Conservation (phyloP, 1,284 basidiomycete genomes). For the Ustilago tritici region DNA sequence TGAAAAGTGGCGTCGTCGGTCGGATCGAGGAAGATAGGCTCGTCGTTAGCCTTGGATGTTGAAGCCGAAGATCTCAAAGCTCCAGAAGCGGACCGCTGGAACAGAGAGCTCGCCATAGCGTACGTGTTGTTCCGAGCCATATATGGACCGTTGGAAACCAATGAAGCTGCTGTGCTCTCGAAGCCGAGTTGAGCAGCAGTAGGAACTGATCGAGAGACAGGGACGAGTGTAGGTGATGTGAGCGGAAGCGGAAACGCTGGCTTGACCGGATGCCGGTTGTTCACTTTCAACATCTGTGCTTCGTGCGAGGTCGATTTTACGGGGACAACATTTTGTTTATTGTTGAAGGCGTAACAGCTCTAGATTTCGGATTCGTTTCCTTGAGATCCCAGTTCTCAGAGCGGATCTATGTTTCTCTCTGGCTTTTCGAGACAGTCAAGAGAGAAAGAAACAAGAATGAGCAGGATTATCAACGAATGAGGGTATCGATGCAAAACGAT, state of each 20-base stretch:
- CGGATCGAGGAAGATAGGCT: slow-evolving; percentile 48
- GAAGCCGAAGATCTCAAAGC: slow-evolving; percentile 7
- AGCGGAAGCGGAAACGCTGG: neutral
- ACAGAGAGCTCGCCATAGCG: slow-evolving; percentile 23
- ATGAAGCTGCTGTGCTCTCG: neutral
- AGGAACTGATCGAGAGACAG: neutral
- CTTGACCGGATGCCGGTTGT: slow-evolving; percentile 1
- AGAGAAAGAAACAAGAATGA: neutral
- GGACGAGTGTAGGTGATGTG: neutral
- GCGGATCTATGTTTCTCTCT: neutral
- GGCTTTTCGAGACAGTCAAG: neutral
- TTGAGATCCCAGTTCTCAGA: no score
- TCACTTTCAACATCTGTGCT: neutral
- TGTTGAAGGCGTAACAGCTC: neutral
- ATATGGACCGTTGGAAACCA: neutral
- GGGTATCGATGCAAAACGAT: slow-evolving; percentile 5
- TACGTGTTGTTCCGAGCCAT: neutral
- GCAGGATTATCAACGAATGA: neutral
- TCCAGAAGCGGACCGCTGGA: slow-evolving; percentile 10
- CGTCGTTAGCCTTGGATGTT: slow-evolving; percentile 11
- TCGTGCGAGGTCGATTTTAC: neutral
- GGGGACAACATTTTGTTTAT: neutral
- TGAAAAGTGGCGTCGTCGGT: slow-evolving; percentile 59
- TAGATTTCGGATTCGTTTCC: neutral
- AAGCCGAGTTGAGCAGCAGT: neutral